phyloP scores from a whole-genome alignment of 2,329 filamentous ascomycete species.

The Trichophyton rubrum region DNA sequence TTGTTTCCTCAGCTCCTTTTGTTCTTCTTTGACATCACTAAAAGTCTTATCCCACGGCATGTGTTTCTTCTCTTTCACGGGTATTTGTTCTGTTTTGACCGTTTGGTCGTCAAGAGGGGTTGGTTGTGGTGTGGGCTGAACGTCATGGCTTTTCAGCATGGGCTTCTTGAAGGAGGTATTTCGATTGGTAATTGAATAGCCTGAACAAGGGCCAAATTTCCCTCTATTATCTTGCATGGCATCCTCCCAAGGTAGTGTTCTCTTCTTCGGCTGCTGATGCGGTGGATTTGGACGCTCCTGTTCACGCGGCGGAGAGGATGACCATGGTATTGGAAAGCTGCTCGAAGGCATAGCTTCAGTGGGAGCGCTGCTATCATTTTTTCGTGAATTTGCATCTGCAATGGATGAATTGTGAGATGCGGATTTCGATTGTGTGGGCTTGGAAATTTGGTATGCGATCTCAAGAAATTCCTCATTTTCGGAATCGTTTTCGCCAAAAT shows the following conservation, averaged over 20 bases:
- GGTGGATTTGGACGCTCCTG: slow-evolving; percentile 15
- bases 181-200: neutral
- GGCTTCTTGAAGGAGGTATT: neutral
- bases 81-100: slow-evolving; percentile 22
- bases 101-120: neutral
- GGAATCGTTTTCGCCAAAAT: slow-evolving; percentile 33
- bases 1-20: slow-evolving; percentile 58
- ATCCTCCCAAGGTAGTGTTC: slow-evolving; percentile 49
- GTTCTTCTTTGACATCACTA: slow-evolving; percentile 64
- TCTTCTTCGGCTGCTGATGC: slow-evolving; percentile 39
- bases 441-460: slow-evolving; percentile 49
- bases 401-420: slow-evolving; percentile 12
- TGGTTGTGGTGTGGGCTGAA: neutral
- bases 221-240: slow-evolving; percentile 6
- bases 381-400: neutral
- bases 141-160: neutral
- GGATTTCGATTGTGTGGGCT: slow-evolving; percentile 14
- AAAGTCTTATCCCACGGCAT: slow-evolving; percentile 57
- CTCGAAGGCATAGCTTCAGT: slow-evolving; percentile 32
- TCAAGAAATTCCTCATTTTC: slow-evolving; percentile 78
- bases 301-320: slow-evolving; percentile 41
- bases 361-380: neutral
- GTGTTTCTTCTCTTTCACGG: slow-evolving; percentile 27
- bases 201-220: neutral
- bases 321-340: slow-evolving; percentile 57